Base-by-base conservation (phyloP, 2,329 filamentous ascomycete genomes). In the Grosmannia huntii region DNA sequence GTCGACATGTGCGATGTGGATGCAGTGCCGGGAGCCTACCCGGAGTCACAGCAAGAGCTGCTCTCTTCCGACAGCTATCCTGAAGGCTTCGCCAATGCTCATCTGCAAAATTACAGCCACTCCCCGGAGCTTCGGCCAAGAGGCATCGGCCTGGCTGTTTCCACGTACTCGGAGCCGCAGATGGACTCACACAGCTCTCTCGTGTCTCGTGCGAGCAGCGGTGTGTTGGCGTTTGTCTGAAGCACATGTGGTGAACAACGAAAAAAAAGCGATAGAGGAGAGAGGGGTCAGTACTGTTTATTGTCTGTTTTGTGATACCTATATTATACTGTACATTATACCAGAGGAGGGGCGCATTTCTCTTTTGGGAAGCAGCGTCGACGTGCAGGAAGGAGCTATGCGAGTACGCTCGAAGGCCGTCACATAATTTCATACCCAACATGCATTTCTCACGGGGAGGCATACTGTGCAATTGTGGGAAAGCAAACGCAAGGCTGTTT, bases 111-210 rank as follows among this genome's bases (percentile, higher is more conserved):
- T 25, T 7, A 36, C 36, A 2, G 16, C 16, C 12, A 21, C 10
- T 33, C 28, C 25, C 33, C 41, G 48, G 54, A 56, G 16, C 21
- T 27, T 44, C 38, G n/a, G 12, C 33, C n/a, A 28, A 28, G 21
- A 28, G 50, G 21, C 52, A 57, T 62, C 21, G 60, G 60, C n/a
- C 19, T 60, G 44, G 60, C 62, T 14, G 58, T 63, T 41, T 62
- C 60, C 50, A 53, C 54, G 52, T 63, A 62, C 51, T 52, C 62
- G 14, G 56, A 60, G 28, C 44, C 59, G 23, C 53, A 56, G 27
- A 25, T 60, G 52, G 53, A 19, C 1, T 60, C 62, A 55, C 61
- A 53, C 44, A 55, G 50, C 48, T 62, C 62, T 21, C n/a, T 56
- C 41, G 55, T 25, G 51, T 63, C 60, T 33, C 21, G 44, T 19